Conservation (phyloP, 176 grass and related monocot species). For the Rhipidocladum racemiflorum region DNA sequence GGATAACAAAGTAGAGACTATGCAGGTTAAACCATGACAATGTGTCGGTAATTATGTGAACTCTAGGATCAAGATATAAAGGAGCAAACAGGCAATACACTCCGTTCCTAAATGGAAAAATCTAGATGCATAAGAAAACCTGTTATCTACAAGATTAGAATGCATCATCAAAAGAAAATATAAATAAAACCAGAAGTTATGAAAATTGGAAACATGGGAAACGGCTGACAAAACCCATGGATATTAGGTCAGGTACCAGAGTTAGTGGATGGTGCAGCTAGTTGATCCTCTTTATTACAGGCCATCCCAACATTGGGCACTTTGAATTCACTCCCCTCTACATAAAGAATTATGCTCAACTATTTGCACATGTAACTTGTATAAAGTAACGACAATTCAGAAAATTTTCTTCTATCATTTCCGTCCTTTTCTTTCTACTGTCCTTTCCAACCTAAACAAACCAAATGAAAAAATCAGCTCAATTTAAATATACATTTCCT, state of each 20-base stretch:
- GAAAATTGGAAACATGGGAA: not conserved
- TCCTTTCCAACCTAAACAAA: not conserved
- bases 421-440: not conserved
- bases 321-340: not conserved
- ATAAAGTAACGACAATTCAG: not conserved
- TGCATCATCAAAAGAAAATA: slow-evolving; percentile 3
- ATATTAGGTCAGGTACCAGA: not conserved
- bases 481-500: not conserved
- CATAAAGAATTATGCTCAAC: not conserved
- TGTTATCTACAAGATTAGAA: slow-evolving; percentile 11
- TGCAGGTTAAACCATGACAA: slow-evolving; percentile 9
- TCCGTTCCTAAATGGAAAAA: not conserved
- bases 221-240: not conserved
- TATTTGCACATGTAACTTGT: not conserved
- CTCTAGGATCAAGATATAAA: not conserved
- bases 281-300: not conserved
- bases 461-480: not conserved
- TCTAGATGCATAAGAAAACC: slow-evolving; percentile 6
- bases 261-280: not conserved
- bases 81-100: not conserved
- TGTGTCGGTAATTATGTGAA: not conserved
- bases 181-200: not conserved
- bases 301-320: not conserved
- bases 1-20: slow-evolving; percentile 16
- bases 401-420: not conserved